Evolutionary conservation across 2,329 filamentous ascomycete species (phyloP).

Genomic region (Myriosclerotinia scirpicola): DNA sequence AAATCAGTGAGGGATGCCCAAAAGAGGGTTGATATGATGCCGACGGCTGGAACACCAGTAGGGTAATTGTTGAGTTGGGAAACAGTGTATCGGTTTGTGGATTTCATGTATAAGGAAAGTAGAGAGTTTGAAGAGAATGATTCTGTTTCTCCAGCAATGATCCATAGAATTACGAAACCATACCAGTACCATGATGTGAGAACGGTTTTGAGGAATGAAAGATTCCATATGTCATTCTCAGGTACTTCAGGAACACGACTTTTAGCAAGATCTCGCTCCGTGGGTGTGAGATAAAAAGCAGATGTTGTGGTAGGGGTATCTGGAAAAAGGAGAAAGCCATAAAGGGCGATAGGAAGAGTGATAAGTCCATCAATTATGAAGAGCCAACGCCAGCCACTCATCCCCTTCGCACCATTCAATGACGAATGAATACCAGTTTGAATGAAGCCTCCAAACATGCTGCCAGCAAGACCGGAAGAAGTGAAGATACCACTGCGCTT

Average conservation of each 20-base stretch:
- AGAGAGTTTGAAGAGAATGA: slow-evolving; percentile 67
- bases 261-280: slow-evolving; percentile 46
- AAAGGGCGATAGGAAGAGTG: slow-evolving; percentile 56
- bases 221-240: slow-evolving; percentile 45
- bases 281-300: slow-evolving; percentile 45
- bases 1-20: slow-evolving; percentile 70
- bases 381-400: slow-evolving; percentile 54
- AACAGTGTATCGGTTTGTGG: slow-evolving; percentile 47
- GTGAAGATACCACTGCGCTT: slow-evolving; percentile 63
- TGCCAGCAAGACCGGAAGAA: slow-evolving; percentile 58
- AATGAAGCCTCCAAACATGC: slow-evolving; percentile 62
- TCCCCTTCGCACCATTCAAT: slow-evolving; percentile 47
- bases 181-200: slow-evolving; percentile 64
- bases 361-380: slow-evolving; percentile 56
- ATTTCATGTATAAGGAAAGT: slow-evolving; percentile 51
- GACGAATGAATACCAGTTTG: slow-evolving; percentile 46
- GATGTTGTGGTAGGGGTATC: slow-evolving; percentile 46
- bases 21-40: slow-evolving; percentile 58
- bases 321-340: slow-evolving; percentile 51
- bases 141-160: slow-evolving; percentile 70
- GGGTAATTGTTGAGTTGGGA: slow-evolving; percentile 55
- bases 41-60: slow-evolving; percentile 53
- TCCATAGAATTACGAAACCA: slow-evolving; percentile 66
- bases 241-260: slow-evolving; percentile 47
- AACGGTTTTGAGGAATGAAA: slow-evolving; percentile 54